Base-by-base conservation (phyloP, 164 flowering plant genomes). In the Stephania cephalantha region DNA sequence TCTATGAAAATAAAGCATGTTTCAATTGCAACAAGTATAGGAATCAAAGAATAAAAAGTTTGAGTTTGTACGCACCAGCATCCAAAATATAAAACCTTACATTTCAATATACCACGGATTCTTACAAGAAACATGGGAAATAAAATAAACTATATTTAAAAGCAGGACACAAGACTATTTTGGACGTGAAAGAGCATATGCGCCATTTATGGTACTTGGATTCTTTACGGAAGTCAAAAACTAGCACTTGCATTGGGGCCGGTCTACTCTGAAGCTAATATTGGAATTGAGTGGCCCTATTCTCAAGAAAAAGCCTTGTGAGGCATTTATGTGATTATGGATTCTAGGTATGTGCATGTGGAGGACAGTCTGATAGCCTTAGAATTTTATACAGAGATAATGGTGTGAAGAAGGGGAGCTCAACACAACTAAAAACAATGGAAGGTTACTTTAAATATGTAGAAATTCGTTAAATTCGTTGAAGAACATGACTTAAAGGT, bases 1-100 rank as follows among this genome's bases (percentile, higher is more conserved):
- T 92, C 99, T 96, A 58, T 18, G 64, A 58, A 15, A 58, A 58
- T 6, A 15, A 18, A n/a, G n/a, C 17, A 18, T n/a, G 18, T 58
- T 58, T 58, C n/a, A 58, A 58, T 58, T 18, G 6, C n/a, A 58
- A 58, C 64, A 58, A 58, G 42, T 58, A n/a, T 58, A 15, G 13
- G 64, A 58, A 58, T 58, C 64, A 58, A 58, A 0, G n/a, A 18
- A 58, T 58, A n/a, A 18, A 55, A 58, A 12, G 18, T 15, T 58
- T 15, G 12, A 50, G 64, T 58, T 58, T 15, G 5, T 58, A 58
- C 13, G 18, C 20, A 58, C 6, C 64, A 17, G 6, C 64, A 58
- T 15, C 20, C 64, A 58, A 15, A 58, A 58, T 13, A 6, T 58
- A n/a, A 58, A 15, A 58, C 20, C 17, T 58, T 58, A 58, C 13